Percentiles rank a stretch among this genome's conserved stretches.
Evolutionary conservation across 768 basidiomycete species (phyloP).

Genomic region (Termitomyces sp.): DNA sequence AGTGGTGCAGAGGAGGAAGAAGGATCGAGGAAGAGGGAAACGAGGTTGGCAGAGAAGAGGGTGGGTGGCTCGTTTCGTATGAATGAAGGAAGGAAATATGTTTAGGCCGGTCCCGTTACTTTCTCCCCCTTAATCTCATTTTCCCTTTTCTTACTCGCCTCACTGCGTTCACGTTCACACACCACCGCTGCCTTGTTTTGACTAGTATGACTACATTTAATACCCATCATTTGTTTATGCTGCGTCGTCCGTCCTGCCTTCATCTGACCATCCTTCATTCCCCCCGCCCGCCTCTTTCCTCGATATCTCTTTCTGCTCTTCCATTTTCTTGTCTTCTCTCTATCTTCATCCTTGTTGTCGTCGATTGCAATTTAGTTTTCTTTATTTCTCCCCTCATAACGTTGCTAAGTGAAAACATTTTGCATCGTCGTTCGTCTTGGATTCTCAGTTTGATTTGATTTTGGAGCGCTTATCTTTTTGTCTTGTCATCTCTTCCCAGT

Average conservation of each 20-base stretch:
- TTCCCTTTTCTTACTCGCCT: not conserved
- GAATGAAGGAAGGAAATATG: conserved; percentile 2
- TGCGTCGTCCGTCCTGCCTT: not conserved
- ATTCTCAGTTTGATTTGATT: not conserved
- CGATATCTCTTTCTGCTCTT: not conserved
- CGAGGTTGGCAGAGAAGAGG: not conserved
- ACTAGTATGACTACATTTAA: conserved; percentile 1
- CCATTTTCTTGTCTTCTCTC: not conserved
- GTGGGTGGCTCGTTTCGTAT: not conserved
- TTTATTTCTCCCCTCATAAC: not conserved
- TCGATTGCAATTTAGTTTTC: conserved; percentile 1
- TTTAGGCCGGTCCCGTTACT: conserved; percentile 5
- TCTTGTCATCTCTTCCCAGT: not conserved
- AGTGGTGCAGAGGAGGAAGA: not conserved
- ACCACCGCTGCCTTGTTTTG: not conserved
- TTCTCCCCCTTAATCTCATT: not conserved
- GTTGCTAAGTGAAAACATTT: not conserved
- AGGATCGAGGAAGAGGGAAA: not conserved
- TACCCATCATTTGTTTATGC: conserved; percentile 3
- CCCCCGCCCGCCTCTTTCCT: not conserved
- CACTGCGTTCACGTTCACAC: too few species aligned
- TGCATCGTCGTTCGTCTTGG: not conserved
- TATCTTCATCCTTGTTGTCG: not conserved
- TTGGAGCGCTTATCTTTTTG: not conserved
- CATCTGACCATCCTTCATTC: not conserved